Base-by-base conservation (phyloP, 1,284 basidiomycete species). In the Boletus smithii region DNA sequence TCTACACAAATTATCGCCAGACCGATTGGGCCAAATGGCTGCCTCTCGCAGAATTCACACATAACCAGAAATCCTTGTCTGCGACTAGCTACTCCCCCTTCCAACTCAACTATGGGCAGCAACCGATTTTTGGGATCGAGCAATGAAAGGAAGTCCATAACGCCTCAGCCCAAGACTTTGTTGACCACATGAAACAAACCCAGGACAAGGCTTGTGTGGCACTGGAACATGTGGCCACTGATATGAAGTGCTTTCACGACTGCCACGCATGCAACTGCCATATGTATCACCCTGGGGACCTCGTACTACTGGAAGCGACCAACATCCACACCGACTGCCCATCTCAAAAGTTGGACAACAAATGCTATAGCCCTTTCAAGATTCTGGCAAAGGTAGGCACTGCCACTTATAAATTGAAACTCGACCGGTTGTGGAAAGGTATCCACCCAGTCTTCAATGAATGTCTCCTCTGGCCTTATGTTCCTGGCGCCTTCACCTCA, bases 11-110 rank as follows among this genome's bases (percentile, higher is more conserved):
- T 36, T 51, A 71, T 34, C 31, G 57, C 8, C 73, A 75, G 47
- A 46, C 55, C 34, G 58, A 75, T 42, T 77, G 75, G 74, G 41
- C 47, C 1, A 48, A 64, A 11, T 61, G 57, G 35, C 48, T 73
- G 0, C 50, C 65, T 0, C 51, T 65, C 0, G 57, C 65, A 0
- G 63, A 73, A 33, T 72, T 73, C 32, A 30, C 59, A 0, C 56
- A 62, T 42, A 53, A 47, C 8, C n/a, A 41, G 3, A 17, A 22
- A 0, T 27, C 13, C 0, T 18, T 5, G 4, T 24, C 20, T 0
- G 4, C 42, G 10, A 39, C 26, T 0, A 8, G 29, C 4, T 9
- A 32, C 4, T 32, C 37, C 0, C 37, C 31, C 3, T 46, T 46
- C 26, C 7, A 35, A 4, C 8, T 41, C 0, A 42, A 48, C 5